Conservation (phyloP, 176 grass and related monocot genomes). For the Musa beccarii region DNA sequence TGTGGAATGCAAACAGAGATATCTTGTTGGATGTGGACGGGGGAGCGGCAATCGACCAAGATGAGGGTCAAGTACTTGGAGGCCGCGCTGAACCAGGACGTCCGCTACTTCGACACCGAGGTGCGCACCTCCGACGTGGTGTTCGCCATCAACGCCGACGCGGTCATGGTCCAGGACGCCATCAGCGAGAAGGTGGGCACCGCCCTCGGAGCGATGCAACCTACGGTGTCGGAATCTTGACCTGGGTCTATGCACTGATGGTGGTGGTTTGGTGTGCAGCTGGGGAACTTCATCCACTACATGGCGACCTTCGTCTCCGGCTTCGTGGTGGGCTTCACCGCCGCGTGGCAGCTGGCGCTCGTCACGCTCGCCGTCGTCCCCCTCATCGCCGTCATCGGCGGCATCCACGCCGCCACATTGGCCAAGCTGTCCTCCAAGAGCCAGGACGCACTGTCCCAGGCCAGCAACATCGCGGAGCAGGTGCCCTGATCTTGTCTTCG, state of each 20-base stretch:
- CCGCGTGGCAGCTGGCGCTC: conserved; percentile 77
- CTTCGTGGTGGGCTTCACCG: conserved; percentile 74
- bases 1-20: conserved; percentile 46
- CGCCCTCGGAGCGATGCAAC: not conserved
- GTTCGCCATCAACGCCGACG: conserved; percentile 79
- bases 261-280: conserved; percentile 22
- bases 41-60: conserved; percentile 72
- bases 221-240: not conserved
- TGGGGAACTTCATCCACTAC: conserved; percentile 98
- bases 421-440: conserved; percentile 80
- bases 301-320: conserved; percentile 79
- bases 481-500: not conserved
- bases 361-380: conserved; percentile 86
- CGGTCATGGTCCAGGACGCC: conserved; percentile 92
- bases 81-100: conserved; percentile 79
- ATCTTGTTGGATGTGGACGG: conserved; percentile 98
- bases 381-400: conserved; percentile 74
- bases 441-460: conserved; percentile 73
- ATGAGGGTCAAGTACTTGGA: conserved; percentile 76
- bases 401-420: conserved; percentile 68
- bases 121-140: conserved; percentile 87
- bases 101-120: conserved; percentile 90
- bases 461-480: conserved; percentile 84
- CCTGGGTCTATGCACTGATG: not conserved
- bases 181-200: conserved; percentile 74